Conservation (phyloP, 306 rosid genomes). For the Sicyos edulis region DNA sequence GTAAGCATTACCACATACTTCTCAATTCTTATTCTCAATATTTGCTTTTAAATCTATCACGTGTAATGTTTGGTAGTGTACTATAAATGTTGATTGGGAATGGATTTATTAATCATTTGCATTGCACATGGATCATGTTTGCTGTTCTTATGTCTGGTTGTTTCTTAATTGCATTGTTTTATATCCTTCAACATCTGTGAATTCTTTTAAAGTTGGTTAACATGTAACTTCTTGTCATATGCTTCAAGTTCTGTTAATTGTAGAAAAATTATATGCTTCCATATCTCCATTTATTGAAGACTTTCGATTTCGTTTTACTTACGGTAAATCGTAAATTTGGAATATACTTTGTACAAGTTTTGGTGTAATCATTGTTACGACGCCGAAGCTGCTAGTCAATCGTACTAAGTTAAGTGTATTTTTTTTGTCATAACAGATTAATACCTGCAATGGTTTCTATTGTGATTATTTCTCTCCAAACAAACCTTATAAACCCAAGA, state of each 20-base stretch:
- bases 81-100: constrained; percentile 13
- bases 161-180: background rate
- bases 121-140: constrained; percentile 19
- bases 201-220: background rate
- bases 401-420: constrained; percentile 1
- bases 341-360: background rate
- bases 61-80: background rate
- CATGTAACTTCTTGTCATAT: background rate
- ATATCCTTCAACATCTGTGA: background rate
- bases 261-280: constrained; percentile 6
- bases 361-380: background rate
- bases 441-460: constrained; percentile 92
- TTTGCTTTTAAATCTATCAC: constrained; percentile 15
- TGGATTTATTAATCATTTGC: constrained; percentile 18
- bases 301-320: background rate
- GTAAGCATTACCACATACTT: constrained; percentile 42
- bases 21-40: constrained; percentile 13
- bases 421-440: constrained; percentile 48
- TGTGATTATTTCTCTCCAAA: constrained; percentile 94
- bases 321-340: constrained; percentile 3
- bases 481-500: constrained; percentile 90
- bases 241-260: background rate
- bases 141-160: constrained; percentile 4
- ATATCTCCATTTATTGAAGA: constrained; percentile 3
- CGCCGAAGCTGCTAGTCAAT: background rate